A percentile compares a stretch with the other conserved stretches of the same genome.
Conservation (phyloP, 2,329 filamentous ascomycete species). For the Pezicula neosporulosa region DNA sequence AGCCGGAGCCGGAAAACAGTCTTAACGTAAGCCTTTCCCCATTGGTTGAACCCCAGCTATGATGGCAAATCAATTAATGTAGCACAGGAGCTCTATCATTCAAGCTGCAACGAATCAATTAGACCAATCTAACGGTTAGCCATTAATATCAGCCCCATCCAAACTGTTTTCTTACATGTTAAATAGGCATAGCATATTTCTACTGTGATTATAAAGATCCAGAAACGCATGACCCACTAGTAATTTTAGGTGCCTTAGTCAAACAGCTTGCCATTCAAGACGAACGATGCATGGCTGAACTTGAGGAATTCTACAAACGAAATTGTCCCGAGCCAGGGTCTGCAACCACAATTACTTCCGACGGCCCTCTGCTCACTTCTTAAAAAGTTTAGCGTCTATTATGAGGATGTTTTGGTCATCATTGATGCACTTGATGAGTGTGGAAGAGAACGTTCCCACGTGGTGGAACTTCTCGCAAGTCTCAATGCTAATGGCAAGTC, state of each 20-base stretch:
- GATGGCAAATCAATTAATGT: no score
- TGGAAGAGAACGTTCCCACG: conserved; percentile 4
- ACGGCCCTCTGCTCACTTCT: neutral
- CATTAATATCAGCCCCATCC: no score
- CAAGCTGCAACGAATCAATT: no score
- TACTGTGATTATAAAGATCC: conserved; percentile 29
- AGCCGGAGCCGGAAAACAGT: no score
- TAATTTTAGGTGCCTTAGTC: conserved; percentile 22
- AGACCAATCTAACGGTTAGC: no score
- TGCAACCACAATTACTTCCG: neutral
- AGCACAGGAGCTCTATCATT: no score
- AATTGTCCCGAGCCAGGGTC: neutral
- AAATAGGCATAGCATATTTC: conserved; percentile 19
- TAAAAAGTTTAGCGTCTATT: neutral
- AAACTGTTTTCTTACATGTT: neutral
- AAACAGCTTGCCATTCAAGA: conserved; percentile 23
- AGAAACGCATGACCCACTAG: conserved; percentile 10
- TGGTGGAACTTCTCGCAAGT: conserved; percentile 3
- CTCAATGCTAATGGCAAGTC: conserved; percentile 5
- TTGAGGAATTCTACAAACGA: conserved; percentile 7
- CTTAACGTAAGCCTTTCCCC: no score
- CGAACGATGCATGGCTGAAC: conserved; percentile 13
- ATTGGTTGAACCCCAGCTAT: no score
- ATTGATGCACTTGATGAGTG: conserved; percentile 28
- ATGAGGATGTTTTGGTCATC: conserved; percentile 12